phyloP scores from a whole-genome alignment of 73 alveolate genomes.

The Paramecium sonneborni region DNA sequence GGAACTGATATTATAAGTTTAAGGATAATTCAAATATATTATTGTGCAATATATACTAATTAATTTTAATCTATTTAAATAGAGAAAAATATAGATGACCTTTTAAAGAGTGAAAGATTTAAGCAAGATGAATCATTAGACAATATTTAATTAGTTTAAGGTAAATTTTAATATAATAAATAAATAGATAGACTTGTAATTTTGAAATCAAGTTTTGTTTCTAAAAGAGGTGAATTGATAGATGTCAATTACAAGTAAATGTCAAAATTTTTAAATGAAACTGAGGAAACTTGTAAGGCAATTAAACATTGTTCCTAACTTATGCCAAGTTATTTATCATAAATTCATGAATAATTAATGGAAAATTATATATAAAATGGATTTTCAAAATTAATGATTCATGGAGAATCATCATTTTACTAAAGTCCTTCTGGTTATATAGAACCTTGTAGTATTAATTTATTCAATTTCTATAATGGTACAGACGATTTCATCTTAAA shows the following conservation, averaged over 20 bases:
- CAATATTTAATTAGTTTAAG: background rate
- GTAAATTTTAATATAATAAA: background rate
- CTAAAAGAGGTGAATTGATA: conserved; percentile 14
- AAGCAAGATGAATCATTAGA: conserved; percentile 26
- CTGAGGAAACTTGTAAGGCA: background rate
- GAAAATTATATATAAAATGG: conserved; percentile 36
- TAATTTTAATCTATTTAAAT: background rate
- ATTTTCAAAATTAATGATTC: conserved; percentile 24
- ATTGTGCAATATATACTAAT: background rate
- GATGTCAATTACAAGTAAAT: background rate
- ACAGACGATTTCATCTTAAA: conserved; percentile 21
- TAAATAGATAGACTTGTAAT: background rate
- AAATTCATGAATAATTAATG: conserved; percentile 19
- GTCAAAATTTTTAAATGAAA: background rate
- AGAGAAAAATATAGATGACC: background rate
- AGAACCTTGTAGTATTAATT: conserved; percentile 7
- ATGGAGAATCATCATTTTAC: conserved; percentile 13
- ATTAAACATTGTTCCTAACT: background rate
- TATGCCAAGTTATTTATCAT: background rate
- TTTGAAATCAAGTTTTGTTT: background rate
- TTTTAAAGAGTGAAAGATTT: background rate
- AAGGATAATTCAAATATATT: background rate
- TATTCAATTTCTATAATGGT: background rate
- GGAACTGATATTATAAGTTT: background rate
- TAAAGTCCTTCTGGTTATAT: background rate